Evolutionary conservation across 768 basidiomycete genomes (phyloP), one percentile per base, ranked within the genome.

Genomic region (Auriculariales sp.): DNA sequence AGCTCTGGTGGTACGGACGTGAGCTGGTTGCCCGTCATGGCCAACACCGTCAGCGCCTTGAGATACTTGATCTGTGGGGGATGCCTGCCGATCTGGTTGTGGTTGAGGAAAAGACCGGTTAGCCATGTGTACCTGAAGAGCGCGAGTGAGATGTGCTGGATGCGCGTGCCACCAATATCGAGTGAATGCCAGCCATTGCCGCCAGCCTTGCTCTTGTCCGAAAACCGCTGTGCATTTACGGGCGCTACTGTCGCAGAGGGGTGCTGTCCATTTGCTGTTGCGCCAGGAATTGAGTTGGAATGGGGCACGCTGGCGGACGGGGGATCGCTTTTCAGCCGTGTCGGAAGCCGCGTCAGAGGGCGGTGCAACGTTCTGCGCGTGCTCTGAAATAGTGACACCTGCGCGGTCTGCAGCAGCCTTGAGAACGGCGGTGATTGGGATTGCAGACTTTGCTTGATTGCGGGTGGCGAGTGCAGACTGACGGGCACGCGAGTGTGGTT

Each of bases 391-490:
- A n/a, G n/a, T n/a, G n/a, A n/a, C n/a, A n/a, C n/a, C n/a, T n/a
- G 50, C 27, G 39, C n/a, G 6, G 28, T 29, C 17, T 30, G 45
- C 19, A 44, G 19, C 39, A 25, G 14, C 22, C 39, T 44, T 10
- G 17, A 22, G 17, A 93, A 92, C n/a, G 64, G 97, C 89, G 51
- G 86, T 83, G 63, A 94, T 97, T 39, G 88, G 79, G 53, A 95
- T 86, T 33, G 89, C 87, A 28, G 86, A 77, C 66, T 90, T 93
- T 34, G 86, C 71, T 52, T 85, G 76, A 14, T 83, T 85, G 44
- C 95, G 79, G 17, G 88, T 84, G 30, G 91, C 88, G 75, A 97
- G 83, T 46, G 92, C 92, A 53, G 85, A 93, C n/a, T 90, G 84
- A 45, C 93, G 77, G 11, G 95, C 95, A 49, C 94, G 82, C 61